phyloP scores from a whole-genome alignment of 805 yeast genomes.

The Wickerhamiella qilinensis region DNA sequence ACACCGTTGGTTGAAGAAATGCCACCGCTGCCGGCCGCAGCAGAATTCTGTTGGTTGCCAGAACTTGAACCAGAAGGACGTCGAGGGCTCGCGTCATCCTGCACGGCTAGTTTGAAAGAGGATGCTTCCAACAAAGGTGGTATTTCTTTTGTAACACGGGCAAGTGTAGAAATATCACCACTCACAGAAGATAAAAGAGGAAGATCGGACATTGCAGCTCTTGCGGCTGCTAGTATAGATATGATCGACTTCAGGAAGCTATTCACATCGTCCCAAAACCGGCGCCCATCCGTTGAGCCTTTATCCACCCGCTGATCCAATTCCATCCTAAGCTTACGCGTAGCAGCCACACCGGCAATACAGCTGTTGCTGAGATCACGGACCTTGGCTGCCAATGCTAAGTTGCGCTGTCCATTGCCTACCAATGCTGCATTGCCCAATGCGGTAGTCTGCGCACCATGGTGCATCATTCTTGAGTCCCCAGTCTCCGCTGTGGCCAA shows the following conservation, averaged over 20 bases:
- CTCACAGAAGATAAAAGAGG: slow-evolving; percentile 69
- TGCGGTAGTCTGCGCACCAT: not conserved
- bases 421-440: not conserved
- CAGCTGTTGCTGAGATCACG: slow-evolving; percentile 67
- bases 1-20: not conserved
- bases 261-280: slow-evolving; percentile 76
- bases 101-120: slow-evolving; percentile 23
- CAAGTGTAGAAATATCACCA: slow-evolving; percentile 53
- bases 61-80: not conserved
- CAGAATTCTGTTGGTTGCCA: not conserved
- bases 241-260: slow-evolving; percentile 69
- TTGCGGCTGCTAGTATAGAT: slow-evolving; percentile 68
- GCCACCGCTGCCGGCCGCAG: not conserved
- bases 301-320: slow-evolving; percentile 36
- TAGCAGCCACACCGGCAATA: slow-evolving; percentile 65
- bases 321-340: slow-evolving; percentile 44
- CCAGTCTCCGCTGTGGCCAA: slow-evolving; percentile 9
- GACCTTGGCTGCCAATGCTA: slow-evolving; percentile 40
- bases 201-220: slow-evolving; percentile 63
- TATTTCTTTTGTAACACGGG: slow-evolving; percentile 81
- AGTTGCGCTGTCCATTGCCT: slow-evolving; percentile 17
- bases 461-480: not conserved
- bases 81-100: slow-evolving; percentile 1
- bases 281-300: slow-evolving; percentile 35
- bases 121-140: slow-evolving; percentile 68